phyloP scores from a whole-genome alignment of 2,329 filamentous ascomycete species.

The Pyrenochaeta sp. region DNA sequence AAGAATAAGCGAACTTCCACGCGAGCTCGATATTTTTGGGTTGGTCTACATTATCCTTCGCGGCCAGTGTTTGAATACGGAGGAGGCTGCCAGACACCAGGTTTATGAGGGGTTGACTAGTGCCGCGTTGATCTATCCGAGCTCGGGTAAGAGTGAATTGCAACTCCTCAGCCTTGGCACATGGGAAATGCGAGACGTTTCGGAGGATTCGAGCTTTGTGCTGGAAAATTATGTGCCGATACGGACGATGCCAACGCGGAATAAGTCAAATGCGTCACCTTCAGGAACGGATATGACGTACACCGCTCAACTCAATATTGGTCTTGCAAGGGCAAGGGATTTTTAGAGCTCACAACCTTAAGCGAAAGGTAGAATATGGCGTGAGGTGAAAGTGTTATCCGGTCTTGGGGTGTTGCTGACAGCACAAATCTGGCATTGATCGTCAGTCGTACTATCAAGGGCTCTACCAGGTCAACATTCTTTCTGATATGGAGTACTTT shows the following conservation, averaged over 20 bases:
- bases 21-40: neutral
- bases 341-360: neutral
- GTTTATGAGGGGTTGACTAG: neutral
- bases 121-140: neutral
- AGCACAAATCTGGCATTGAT: neutral
- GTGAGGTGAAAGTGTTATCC: neutral
- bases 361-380: neutral
- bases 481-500: neutral
- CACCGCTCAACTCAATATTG: neutral
- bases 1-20: constrained; percentile 8
- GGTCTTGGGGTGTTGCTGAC: neutral
- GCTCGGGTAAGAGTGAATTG: neutral
- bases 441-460: neutral
- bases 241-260: neutral
- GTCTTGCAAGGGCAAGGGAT: neutral
- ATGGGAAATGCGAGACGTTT: neutral
- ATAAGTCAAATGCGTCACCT: neutral
- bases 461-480: neutral
- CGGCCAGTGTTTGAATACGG: neutral
- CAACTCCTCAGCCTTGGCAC: constrained; percentile 1
- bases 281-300: constrained; percentile 5
- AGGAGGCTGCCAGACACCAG: neutral
- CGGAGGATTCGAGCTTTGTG: neutral
- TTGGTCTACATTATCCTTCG: neutral
- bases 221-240: constrained; percentile 3